phyloP scores from a whole-genome alignment of 371 early-diverging fungal genomes.

The Smittium culicis region DNA sequence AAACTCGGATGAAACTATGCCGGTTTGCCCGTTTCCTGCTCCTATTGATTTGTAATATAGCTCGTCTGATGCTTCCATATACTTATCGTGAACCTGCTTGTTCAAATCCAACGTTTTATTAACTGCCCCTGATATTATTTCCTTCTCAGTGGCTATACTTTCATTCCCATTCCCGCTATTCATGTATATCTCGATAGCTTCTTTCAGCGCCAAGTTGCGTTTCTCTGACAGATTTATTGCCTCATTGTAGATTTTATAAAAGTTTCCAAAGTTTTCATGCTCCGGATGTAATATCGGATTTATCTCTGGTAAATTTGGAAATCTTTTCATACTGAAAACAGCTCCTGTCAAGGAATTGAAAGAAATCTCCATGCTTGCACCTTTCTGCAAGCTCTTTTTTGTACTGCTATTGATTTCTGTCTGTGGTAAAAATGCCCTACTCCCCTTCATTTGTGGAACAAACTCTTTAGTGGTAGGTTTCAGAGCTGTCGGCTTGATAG shows the following conservation, averaged over 20 bases:
- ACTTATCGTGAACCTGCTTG: background rate
- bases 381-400: background rate
- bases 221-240: background rate
- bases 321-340: background rate
- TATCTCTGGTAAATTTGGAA: background rate
- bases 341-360: background rate
- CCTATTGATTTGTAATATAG: background rate
- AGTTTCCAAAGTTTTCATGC: background rate
- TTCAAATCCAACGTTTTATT: background rate
- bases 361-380: background rate
- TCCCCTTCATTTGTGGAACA: background rate
- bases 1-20: background rate
- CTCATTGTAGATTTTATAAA: background rate
- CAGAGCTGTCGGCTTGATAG: background rate
- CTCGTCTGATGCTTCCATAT: background rate
- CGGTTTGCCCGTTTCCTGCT: background rate
- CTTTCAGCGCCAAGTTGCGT: background rate
- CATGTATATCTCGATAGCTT: background rate
- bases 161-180: background rate
- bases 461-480: slow-evolving; percentile 4
- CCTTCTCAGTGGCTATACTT: background rate
- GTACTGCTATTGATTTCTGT: background rate
- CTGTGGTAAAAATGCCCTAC: background rate
- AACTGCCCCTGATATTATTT: background rate
- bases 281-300: slow-evolving; percentile 3